These are phyloP conservation scores for Lactarius hengduanensis DNA, from an alignment of 768 basidiomycete species.

Conservation along the genomic window DNA sequence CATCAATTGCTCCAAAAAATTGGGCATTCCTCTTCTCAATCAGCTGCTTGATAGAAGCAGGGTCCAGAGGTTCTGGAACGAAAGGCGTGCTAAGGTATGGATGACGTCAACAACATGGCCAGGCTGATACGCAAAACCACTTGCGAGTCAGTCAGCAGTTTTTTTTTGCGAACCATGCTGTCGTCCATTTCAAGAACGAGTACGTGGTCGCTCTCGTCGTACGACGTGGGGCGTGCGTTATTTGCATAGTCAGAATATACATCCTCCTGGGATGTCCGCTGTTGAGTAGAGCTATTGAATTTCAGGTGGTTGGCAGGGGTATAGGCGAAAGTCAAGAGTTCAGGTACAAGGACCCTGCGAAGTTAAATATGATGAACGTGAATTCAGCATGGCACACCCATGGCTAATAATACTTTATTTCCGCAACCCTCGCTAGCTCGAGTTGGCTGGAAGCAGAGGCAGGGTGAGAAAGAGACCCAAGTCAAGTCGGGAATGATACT, in stretches of 20 bases:
- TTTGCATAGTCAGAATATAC: constrained; percentile 10
- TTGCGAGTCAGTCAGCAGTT: constrained; percentile 6
- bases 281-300: constrained; percentile 49
- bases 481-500: constrained; percentile 25
- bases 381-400: background rate
- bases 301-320: constrained; percentile 62
- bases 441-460: constrained; percentile 54
- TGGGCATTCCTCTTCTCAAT: constrained; percentile 30
- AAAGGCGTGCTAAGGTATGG: constrained; percentile 13
- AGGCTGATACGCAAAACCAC: background rate
- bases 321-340: constrained; percentile 80
- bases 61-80: constrained; percentile 19
- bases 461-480: constrained; percentile 11
- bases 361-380: constrained; percentile 4
- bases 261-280: constrained; percentile 32
- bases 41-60: constrained; percentile 22
- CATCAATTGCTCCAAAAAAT: constrained; percentile 45
- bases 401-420: constrained; percentile 62
- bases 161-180: constrained; percentile 30
- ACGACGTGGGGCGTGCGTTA: constrained; percentile 31
- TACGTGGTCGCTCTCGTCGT: constrained; percentile 48
- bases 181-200: constrained; percentile 53
- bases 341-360: constrained; percentile 73
- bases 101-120: background rate
- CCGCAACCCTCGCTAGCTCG: constrained; percentile 73